Evolutionary conservation across 192 early-diverging fungal species (phyloP).

Genomic region (Coemansia sp.): DNA sequence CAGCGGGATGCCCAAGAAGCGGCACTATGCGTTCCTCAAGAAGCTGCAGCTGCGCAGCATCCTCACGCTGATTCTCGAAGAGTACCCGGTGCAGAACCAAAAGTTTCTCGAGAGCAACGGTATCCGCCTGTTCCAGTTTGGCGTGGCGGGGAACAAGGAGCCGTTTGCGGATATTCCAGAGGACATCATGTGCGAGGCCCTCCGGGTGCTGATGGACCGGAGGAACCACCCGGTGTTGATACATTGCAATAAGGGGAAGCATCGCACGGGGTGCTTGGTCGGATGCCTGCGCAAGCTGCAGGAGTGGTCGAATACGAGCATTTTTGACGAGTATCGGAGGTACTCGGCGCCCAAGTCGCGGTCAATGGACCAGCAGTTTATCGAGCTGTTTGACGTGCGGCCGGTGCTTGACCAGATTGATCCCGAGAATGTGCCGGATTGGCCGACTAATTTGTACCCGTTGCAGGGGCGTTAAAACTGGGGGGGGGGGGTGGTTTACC

Average conservation of each 20-base stretch:
- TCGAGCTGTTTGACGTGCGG: slow-evolving; percentile 72
- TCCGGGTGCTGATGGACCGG: slow-evolving; percentile 48
- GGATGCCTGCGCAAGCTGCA: slow-evolving; percentile 94
- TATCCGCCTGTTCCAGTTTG: slow-evolving; percentile 84
- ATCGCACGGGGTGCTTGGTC: slow-evolving; percentile 94
- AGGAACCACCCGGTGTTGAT: slow-evolving; percentile 85
- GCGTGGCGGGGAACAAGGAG: slow-evolving; percentile 89
- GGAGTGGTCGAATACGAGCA: slow-evolving; percentile 92
- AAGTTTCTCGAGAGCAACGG: slow-evolving; percentile 76
- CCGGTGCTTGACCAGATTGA: slow-evolving; percentile 68
- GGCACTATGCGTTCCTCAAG: slow-evolving; percentile 87
- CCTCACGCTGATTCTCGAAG: slow-evolving; percentile 90
- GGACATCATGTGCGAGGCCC: slow-evolving; percentile 37
- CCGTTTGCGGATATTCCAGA: slow-evolving; percentile 54
- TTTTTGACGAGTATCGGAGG: slow-evolving; percentile 95
- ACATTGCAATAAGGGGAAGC: slow-evolving; percentile 98
- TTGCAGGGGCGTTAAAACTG: neutral
- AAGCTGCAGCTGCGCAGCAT: slow-evolving; percentile 85
- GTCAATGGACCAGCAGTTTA: slow-evolving; percentile 85
- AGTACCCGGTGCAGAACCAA: slow-evolving; percentile 86
- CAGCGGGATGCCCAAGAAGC: slow-evolving; percentile 89
- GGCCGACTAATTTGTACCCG: slow-evolving; percentile 54
- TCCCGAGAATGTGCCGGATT: slow-evolving; percentile 57
- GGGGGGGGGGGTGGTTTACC: no score
- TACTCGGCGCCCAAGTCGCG: slow-evolving; percentile 85